A percentile compares a stretch with the other conserved stretches of the same genome.
These are phyloP conservation scores for Neopestalotiopsis rosae DNA, from an alignment of 2,329 filamentous ascomycete genomes.

Conservation along the genomic window DNA sequence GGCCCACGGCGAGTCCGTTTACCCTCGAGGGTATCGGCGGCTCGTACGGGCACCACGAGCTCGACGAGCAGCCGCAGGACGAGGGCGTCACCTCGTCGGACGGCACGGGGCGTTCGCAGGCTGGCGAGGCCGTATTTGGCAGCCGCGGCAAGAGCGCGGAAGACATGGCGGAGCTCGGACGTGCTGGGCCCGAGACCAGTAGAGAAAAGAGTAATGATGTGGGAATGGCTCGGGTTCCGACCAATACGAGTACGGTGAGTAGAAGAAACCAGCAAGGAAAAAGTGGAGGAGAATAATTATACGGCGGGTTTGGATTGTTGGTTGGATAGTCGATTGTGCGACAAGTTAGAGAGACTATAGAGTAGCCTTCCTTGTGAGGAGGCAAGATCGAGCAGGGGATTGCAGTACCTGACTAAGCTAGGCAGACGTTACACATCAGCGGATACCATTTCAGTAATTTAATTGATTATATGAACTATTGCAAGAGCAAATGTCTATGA, in stretches of 20 bases:
- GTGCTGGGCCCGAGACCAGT: conserved; percentile 26
- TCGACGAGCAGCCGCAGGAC: conserved; percentile 19
- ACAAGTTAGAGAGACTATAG: no score
- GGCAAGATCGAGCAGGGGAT: no score
- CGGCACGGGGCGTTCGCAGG: conserved; percentile 4
- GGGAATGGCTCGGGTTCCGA: conserved; percentile 32
- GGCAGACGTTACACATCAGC: no score
- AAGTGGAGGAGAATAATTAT: not conserved
- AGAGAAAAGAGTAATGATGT: conserved; percentile 21
- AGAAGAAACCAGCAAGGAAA: not conserved
- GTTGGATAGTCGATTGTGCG: not conserved
- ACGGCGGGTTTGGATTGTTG: not conserved
- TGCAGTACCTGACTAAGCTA: no score
- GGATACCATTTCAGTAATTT: no score
- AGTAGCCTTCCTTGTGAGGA: no score
- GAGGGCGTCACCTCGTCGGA: conserved; percentile 13
- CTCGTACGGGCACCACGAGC: conserved; percentile 50
- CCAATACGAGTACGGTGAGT: not conserved
- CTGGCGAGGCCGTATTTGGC: conserved; percentile 9
- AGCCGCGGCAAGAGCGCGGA: conserved; percentile 35
- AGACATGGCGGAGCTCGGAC: conserved; percentile 43
- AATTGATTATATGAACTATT: no score
- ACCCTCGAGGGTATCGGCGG: conserved; percentile 80
- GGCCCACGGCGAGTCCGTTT: conserved; percentile 75
- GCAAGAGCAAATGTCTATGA: no score